Base-by-base conservation (phyloP, 1,139 yeast genomes). In the Suhomyces choctaworum region DNA sequence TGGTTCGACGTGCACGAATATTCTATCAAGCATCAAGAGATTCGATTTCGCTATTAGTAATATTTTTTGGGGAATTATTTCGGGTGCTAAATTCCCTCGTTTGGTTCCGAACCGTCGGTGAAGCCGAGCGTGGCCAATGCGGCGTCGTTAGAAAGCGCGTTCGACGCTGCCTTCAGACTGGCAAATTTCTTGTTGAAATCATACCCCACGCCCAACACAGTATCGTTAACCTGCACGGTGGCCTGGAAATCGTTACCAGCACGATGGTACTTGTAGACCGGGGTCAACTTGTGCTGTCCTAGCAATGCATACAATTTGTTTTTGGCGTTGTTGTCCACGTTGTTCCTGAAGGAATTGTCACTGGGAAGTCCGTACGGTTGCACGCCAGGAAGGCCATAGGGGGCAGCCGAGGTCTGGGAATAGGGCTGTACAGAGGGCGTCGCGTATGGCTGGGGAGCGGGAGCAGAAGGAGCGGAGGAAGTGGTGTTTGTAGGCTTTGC, bases 161-260 rank as follows among this genome's bases (percentile, higher is more conserved):
- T 51, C 60, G 52, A 48, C 5, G 66, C 65, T 6, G 66, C 64
- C 47, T 54, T 55, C 25, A 55, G 62, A 12, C 56, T 51, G 17
- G 70, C 67, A 10, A 50, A 41, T 36, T 57, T 56, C 44, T 63
- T 62, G 33, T 51, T 58, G 3, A 43, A 33, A 40, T 64, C 68
- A 27, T 51, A 48, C 4, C 70, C 68, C 11, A 51, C 51, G 2
- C 71, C 73, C 16, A 67, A 49, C 3, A 58, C 47, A 14, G 38
- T 37, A 8, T 59, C 62, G 35, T 61, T 59, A 23, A 59, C 59
- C 14, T 37, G 41, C 7, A 60, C 55, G 21, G 51, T 43, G 10
- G 54, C 55, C 30, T 51, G 57, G 42, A 49, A 52, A 11, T 54
- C 58, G 25, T 42, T 46, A 2, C 52, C 54, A 2, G 44, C 41